These are phyloP conservation scores for Incumbomyces delicatus DNA, from an alignment of 2,329 filamentous ascomycete species.

Conservation along the genomic window DNA sequence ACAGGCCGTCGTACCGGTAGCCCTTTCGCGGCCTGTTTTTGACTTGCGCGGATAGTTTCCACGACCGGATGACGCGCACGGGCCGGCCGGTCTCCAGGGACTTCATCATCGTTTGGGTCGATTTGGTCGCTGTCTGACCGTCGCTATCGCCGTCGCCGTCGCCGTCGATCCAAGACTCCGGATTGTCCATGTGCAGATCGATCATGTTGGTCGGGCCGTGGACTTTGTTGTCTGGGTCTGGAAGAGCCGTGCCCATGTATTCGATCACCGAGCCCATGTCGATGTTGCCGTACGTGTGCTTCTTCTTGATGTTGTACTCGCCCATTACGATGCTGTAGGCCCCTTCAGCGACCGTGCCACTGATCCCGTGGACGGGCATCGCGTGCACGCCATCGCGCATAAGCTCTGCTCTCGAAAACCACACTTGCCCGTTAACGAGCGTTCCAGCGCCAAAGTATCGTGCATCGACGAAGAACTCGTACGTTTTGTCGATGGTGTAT, in stretches of 20 bases:
- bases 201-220: slow-evolving; percentile 12
- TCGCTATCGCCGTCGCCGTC: not conserved
- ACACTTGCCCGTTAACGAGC: slow-evolving; percentile 23
- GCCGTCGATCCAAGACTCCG: slow-evolving; percentile 19
- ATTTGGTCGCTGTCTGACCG: slow-evolving; percentile 11
- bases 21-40: slow-evolving; percentile 38
- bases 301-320: slow-evolving; percentile 9
- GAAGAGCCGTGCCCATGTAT: slow-evolving; percentile 41
- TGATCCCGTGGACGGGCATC: slow-evolving; percentile 32
- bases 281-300: slow-evolving; percentile 37
- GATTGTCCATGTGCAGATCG: slow-evolving; percentile 14
- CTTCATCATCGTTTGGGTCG: slow-evolving; percentile 36
- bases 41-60: slow-evolving; percentile 25
- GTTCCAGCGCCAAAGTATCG: slow-evolving; percentile 16
- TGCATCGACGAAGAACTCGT: not conserved
- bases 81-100: slow-evolving; percentile 28
- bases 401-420: slow-evolving; percentile 17
- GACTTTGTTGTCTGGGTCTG: slow-evolving; percentile 21
- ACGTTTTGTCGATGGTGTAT: not conserved
- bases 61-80: slow-evolving; percentile 44
- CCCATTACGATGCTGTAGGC: slow-evolving; percentile 49
- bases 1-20: slow-evolving; percentile 50
- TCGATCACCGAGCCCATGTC: slow-evolving; percentile 42
- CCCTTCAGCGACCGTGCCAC: slow-evolving; percentile 35
- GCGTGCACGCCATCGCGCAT: slow-evolving; percentile 23